Percentiles rank a stretch among this genome's conserved stretches.
These are phyloP conservation scores for Ophiostoma fasciatum DNA, from an alignment of 2,329 filamentous ascomycete species.

Conservation along the genomic window DNA sequence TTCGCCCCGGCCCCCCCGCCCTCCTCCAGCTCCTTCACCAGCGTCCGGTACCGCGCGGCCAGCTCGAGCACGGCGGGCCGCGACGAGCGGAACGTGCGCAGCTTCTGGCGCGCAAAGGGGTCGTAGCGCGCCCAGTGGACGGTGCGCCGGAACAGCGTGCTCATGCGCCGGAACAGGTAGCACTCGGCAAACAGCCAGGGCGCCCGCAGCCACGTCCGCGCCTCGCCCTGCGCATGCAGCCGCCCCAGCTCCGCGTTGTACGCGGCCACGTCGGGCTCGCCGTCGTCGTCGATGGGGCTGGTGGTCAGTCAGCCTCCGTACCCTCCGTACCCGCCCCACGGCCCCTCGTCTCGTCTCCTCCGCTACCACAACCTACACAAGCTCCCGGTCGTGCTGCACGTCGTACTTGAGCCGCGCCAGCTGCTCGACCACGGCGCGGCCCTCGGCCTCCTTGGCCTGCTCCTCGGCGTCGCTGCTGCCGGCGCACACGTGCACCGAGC, in stretches of 20 bases:
- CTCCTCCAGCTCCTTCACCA: constrained; percentile 50
- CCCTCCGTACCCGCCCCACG: too few species aligned
- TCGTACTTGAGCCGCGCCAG: constrained; percentile 85
- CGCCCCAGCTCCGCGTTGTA: constrained; percentile 88
- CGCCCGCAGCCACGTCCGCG: constrained; percentile 66
- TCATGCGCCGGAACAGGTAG: constrained; percentile 83
- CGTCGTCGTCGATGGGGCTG: constrained; percentile 43
- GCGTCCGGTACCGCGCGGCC: constrained; percentile 30
- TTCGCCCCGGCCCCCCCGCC: constrained; percentile 37
- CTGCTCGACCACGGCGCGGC: constrained; percentile 70
- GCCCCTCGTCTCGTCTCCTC: neutral
- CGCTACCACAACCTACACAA: constrained; percentile 31
- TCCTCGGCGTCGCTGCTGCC: constrained; percentile 27
- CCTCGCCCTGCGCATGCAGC: constrained; percentile 55
- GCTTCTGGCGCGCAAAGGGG: constrained; percentile 79
- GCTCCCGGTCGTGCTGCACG: constrained; percentile 69
- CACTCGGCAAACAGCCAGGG: constrained; percentile 90
- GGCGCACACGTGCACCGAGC: constrained; percentile 43
- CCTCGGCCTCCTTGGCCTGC: constrained; percentile 55
- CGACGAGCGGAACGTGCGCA: constrained; percentile 81
- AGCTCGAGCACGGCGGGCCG: constrained; percentile 47
- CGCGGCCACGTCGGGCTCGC: constrained; percentile 53
- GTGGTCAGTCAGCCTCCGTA: too few species aligned
- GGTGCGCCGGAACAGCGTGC: constrained; percentile 61
- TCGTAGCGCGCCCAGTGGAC: constrained; percentile 82